phyloP scores from a whole-genome alignment of 2,329 filamentous ascomycete genomes.

The Penicillium sp. region DNA sequence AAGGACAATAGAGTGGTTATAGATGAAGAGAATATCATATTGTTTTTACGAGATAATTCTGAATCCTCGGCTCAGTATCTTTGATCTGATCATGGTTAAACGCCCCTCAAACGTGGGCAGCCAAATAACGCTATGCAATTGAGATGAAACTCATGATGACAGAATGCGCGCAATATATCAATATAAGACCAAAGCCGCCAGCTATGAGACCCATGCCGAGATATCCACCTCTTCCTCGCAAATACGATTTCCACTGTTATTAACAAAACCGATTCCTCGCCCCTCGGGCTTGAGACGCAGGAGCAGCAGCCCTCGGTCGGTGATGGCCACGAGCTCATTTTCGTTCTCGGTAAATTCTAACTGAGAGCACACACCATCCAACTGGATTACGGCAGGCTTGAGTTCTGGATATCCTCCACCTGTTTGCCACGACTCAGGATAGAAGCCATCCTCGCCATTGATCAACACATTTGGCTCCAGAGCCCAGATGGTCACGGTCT shows the following conservation, averaged over 20 bases:
- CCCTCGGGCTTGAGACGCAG: constrained; percentile 32
- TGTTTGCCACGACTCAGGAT: constrained; percentile 31
- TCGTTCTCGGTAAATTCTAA: constrained; percentile 36
- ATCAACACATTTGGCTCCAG: constrained; percentile 40
- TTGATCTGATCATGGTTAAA: background rate
- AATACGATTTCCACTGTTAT: background rate
- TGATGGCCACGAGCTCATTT: constrained; percentile 42
- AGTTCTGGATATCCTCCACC: constrained; percentile 28
- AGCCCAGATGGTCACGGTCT: constrained; percentile 43
- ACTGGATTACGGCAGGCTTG: constrained; percentile 33
- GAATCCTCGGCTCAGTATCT: background rate
- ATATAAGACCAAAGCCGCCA: background rate
- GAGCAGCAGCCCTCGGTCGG: constrained; percentile 43
- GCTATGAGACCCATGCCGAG: background rate
- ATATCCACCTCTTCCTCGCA: background rate
- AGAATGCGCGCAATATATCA: background rate
- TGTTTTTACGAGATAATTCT: background rate
- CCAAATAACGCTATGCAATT: background rate
- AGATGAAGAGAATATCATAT: background rate
- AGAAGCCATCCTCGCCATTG: constrained; percentile 30
- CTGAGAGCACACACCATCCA: constrained; percentile 42
- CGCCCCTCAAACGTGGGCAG: background rate
- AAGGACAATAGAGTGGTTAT: constrained; percentile 1
- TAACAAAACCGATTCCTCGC: background rate
- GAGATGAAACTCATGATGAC: background rate